These are phyloP conservation scores for Decorospora gaudefroyi DNA, from an alignment of 2,329 filamentous ascomycete species.

Conservation along the genomic window DNA sequence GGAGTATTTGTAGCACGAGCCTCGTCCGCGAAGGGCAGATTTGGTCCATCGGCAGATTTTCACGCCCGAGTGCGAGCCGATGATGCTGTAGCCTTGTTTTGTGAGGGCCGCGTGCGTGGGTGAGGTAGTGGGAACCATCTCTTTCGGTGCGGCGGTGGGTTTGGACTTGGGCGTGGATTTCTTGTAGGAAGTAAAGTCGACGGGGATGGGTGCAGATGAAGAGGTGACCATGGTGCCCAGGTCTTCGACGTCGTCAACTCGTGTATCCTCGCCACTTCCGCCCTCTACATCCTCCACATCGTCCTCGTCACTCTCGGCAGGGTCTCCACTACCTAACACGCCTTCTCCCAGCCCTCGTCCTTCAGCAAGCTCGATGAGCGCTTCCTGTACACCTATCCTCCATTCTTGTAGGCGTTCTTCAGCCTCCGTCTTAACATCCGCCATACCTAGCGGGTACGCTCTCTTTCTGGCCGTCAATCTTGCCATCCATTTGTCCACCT, in stretches of 20 bases:
- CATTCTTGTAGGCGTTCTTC: conserved; percentile 73
- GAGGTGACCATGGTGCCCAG: conserved; percentile 56
- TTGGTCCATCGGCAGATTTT: conserved; percentile 99
- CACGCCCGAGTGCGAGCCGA: conserved; percentile 92
- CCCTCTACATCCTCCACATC: conserved; percentile 51
- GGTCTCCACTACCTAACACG: conserved; percentile 78
- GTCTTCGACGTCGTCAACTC: background rate
- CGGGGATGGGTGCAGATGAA: conserved; percentile 61
- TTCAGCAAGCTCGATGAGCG: conserved; percentile 63
- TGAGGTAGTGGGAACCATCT: conserved; percentile 92
- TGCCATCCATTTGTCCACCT: conserved; percentile 96
- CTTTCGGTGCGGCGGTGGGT: conserved; percentile 62
- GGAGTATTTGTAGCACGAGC: conserved; percentile 96
- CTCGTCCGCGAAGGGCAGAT: conserved; percentile 87
- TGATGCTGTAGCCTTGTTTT: conserved; percentile 94
- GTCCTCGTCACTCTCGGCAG: conserved; percentile 80
- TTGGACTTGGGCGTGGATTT: conserved; percentile 57
- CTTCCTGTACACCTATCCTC: conserved; percentile 72
- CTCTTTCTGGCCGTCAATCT: conserved; percentile 84
- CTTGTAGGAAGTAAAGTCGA: conserved; percentile 82
- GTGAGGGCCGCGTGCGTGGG: conserved; percentile 88
- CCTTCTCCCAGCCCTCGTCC: conserved; percentile 65
- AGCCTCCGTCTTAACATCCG: conserved; percentile 78
- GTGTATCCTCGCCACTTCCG: conserved; percentile 3
- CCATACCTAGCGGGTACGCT: conserved; percentile 86